Evolutionary conservation across 2,329 filamentous ascomycete genomes (phyloP).

Genomic region (Monosporascus sp.): DNA sequence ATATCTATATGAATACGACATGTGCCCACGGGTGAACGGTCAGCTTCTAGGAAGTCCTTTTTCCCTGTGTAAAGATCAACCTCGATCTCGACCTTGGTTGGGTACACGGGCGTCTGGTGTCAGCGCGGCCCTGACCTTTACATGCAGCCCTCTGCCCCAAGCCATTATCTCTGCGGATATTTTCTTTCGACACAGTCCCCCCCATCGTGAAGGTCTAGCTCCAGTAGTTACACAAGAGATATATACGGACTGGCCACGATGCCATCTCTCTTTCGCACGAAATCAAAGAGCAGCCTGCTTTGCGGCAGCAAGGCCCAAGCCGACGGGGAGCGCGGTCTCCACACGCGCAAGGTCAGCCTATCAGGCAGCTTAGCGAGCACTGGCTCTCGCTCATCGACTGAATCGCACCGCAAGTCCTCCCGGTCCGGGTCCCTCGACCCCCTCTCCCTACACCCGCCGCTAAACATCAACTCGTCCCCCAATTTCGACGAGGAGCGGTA

Average conservation of each 20-base stretch:
- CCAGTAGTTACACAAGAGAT: neutral
- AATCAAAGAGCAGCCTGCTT: constrained; percentile 18
- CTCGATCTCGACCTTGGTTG: no score
- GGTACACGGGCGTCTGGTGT: neutral
- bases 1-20: neutral
- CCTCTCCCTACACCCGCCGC: constrained; percentile 26
- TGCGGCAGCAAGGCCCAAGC: constrained; percentile 9
- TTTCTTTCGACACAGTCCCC: neutral
- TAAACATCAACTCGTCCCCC: constrained; percentile 26
- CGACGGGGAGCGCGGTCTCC: constrained; percentile 11
- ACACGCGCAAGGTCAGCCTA: constrained; percentile 13
- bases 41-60: neutral
- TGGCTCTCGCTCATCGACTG: constrained; percentile 20
- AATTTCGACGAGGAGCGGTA: constrained; percentile 19
- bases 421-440: constrained; percentile 17
- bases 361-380: constrained; percentile 24
- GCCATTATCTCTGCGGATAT: neutral
- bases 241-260: constrained; percentile 7
- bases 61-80: no score
- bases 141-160: neutral
- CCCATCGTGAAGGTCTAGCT: neutral
- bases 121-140: neutral
- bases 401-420: constrained; percentile 9
- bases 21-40: neutral
- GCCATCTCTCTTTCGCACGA: constrained; percentile 23